Base-by-base conservation (phyloP, 2,329 filamentous ascomycete species). In the Cladosporium velox region DNA sequence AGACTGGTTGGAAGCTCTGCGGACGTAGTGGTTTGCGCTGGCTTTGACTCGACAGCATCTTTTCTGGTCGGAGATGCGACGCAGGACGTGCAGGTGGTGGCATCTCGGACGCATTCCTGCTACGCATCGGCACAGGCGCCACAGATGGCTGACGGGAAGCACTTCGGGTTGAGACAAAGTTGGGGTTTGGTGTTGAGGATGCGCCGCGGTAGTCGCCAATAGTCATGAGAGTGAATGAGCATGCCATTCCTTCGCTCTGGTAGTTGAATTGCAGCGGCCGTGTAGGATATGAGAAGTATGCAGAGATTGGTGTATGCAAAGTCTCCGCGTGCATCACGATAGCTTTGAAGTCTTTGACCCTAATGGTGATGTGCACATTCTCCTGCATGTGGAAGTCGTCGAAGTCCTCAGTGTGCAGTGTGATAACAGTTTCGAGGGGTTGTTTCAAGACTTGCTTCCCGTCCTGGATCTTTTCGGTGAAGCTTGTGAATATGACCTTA, bases 171-270 rank as follows among this genome's bases (percentile, higher is more conserved):
- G 77, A 67, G 73, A 77, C 60, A 75, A 79, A 65, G 78, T 82
- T 64, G 77, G 80, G 67, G 52, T 68, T 72, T 15, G 69, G 73
- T 54, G 72, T 70, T 18, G 69, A 73, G 5, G 81, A 78, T 5
- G 76, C 72, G 18, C 76, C 80, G 32, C 75, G 78, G 69, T 80
- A 79, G 63, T 92, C 90, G 15, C 91, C 91, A 10, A 90, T 87
- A 0, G 91, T 94, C 90, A 93, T 93, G 67, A 94, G 84, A 52
- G 92, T 90, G 71, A 93, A 93, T 70, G 93, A 89, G 76, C 88
- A 91, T 44, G 86, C 79, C 35, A 93, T 82, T 38, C 88, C 90
- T 66, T 90, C 88, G 51, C 86, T 84, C 28, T 85, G 83, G 73
- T 94, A 94, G 54, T 83, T 86, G 67, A 94, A 84, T 72, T 92